phyloP scores from a whole-genome alignment of 2,329 filamentous ascomycete species.

The Aphanocladium album region DNA sequence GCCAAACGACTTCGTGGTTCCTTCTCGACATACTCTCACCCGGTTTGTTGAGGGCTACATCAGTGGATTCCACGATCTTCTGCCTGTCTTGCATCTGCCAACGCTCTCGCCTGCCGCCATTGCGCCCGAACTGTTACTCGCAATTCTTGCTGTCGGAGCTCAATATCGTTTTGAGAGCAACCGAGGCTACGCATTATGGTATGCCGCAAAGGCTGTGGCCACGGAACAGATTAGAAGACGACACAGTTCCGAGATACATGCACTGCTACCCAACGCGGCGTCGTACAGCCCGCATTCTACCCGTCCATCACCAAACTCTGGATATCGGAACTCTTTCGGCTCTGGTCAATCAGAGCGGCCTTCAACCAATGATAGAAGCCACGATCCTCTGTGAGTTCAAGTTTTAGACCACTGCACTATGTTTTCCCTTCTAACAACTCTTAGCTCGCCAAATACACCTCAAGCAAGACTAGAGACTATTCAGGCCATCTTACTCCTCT shows the following conservation, averaged over 20 bases:
- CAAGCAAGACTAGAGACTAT: conserved; percentile 60
- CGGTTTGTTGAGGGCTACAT: conserved; percentile 67
- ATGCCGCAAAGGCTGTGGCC: conserved; percentile 53
- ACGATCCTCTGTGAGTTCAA: conserved; percentile 53
- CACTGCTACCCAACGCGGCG: conserved; percentile 50
- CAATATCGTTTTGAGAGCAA: conserved; percentile 61
- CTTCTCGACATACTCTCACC: conserved; percentile 63
- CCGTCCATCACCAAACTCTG: conserved; percentile 51
- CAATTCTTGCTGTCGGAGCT: conserved; percentile 62
- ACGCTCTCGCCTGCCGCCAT: conserved; percentile 59
- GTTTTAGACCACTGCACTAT: not conserved
- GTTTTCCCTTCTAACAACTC: not conserved
- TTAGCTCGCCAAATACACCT: conserved; percentile 53
- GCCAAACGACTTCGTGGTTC: conserved; percentile 60
- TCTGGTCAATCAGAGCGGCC: conserved; percentile 54
- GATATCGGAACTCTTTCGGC: conserved; percentile 54
- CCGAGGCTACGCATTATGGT: conserved; percentile 56
- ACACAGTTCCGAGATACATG: conserved; percentile 52
- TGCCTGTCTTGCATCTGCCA: conserved; percentile 61
- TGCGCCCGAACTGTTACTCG: conserved; percentile 63
- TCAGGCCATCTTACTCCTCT: conserved; percentile 57
- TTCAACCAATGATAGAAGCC: conserved; percentile 53
- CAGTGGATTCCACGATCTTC: conserved; percentile 56
- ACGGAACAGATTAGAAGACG: conserved; percentile 54
- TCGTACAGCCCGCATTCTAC: conserved; percentile 58